Evolutionary conservation across 1,284 basidiomycete genomes (phyloP), one percentile per base, ranked within the genome.

Genomic region (Paramarasmius palmivorus): DNA sequence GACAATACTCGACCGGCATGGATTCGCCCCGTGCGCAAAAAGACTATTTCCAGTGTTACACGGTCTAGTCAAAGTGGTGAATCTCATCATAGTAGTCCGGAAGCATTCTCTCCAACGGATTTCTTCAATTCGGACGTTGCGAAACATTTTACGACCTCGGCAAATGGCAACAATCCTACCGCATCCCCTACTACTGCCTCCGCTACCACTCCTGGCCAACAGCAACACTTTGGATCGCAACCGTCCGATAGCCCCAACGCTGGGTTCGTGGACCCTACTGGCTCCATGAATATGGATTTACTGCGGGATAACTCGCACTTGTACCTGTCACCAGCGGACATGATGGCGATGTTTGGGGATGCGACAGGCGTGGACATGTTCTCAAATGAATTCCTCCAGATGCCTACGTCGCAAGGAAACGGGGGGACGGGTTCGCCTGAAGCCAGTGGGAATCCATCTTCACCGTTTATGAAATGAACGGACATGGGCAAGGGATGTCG

Each of bases 11-110:
- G 87, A 25, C 92, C 90, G 0, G 88, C 92, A 6, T 95, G 92
- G 92, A 83, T 94, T 52, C 82, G 92, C 32, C 93, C 92, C 6
- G 85, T 93, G 2, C 86, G 89, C 50, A 92, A 90, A 68, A 90
- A 89, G 72, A 78, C 79, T 4, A 26, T 39, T 3, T 71, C 79
- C 2, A 78, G 76, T 39, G 67, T 66, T 57, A 76, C 62, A 64
- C 74, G 68, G 50, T 72, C 48, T 63, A 69, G 53, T 35, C 53
- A 55, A 47, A 52, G 51, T 32, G 56, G 53, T 20, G 54, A 58
- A 49, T 54, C 56, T 19, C 49, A 59, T 15, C 57, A 56, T 22
- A 82, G 83, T 59, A 83, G 83, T 59, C 82, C 84, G 2, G 85
- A 88, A 63, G 75, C 77, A 8, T 86, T 83, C 63, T 82, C 82